Percentiles rank a stretch among this genome's conserved stretches.
phyloP scores from a whole-genome alignment of 805 yeast genomes.

The Yarrowia sp. region DNA sequence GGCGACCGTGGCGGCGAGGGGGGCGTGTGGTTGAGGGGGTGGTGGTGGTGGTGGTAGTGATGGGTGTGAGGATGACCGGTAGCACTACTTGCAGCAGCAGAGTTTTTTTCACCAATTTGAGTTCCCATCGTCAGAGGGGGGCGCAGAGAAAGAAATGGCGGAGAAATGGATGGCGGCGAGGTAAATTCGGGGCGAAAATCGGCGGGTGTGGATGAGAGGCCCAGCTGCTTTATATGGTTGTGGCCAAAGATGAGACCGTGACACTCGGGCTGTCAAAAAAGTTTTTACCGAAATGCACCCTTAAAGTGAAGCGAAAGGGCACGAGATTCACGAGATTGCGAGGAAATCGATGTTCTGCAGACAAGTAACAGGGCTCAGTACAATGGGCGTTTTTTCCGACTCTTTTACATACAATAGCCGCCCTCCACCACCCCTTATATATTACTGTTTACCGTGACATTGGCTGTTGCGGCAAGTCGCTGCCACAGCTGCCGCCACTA shows the following conservation, averaged over 20 bases:
- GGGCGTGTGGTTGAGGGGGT: background rate
- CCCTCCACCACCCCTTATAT: background rate
- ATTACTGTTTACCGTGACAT: background rate
- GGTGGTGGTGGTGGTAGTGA: slow-evolving; percentile 1
- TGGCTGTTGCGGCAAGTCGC: background rate
- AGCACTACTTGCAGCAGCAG: slow-evolving; percentile 10
- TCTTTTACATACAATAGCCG: too few relatives aligned
- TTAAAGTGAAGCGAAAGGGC: too few relatives aligned
- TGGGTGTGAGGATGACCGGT: slow-evolving; percentile 3
- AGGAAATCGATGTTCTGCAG: too few relatives aligned
- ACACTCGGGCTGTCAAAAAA: background rate
- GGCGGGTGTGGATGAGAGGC: too few relatives aligned
- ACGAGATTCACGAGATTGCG: too few relatives aligned
- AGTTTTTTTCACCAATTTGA: slow-evolving; percentile 15
- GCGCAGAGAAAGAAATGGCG: background rate
- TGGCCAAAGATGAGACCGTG: background rate
- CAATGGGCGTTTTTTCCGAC: too few relatives aligned
- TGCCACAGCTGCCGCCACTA: background rate
- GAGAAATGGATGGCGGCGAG: background rate
- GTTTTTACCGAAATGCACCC: background rate
- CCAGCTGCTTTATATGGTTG: background rate
- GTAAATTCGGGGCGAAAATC: too few relatives aligned
- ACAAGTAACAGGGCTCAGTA: too few relatives aligned
- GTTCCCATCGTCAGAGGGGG: background rate
- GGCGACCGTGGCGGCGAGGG: slow-evolving; percentile 26